Base-by-base conservation (phyloP, 2,329 filamentous ascomycete species). In the Aspergillus phoenicis region DNA sequence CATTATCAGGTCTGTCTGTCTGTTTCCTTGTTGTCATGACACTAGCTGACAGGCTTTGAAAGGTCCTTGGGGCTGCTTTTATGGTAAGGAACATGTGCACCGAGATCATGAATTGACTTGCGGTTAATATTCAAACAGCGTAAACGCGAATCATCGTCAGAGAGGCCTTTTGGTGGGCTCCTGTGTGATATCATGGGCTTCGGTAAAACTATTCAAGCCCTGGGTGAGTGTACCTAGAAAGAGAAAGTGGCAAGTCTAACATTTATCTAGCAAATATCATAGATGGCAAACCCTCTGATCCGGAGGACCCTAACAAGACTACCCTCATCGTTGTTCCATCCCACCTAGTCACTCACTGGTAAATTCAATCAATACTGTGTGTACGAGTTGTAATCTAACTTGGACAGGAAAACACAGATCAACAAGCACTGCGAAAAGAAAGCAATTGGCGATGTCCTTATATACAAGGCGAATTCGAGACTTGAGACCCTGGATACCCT, bases 181-280 rank as follows among this genome's bases (percentile, higher is more conserved):
- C 67, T 78, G 1, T 76, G 74, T 30, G 77, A 80, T 55, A 70
- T 73, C 8, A 79, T 79, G 77, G 77, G 78, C 0, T 73, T 78
- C 28, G 78, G 77, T 1, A 80, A 79, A 61, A 78, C 76, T 0
- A 69, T 77, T 2, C 72, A 75, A 57, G 69, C 72, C 41, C 68
- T 79, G 43, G 70, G 71, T 75, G 67, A 39, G 36, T 57, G 22
- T 7, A 3, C 2, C 15, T 17, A 5, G 10, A 28, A 10, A 28
- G 15, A 8, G 2, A 39, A 51, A 47, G 13, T 15, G 8, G 5
- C 4, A 17, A 36, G 11, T 39, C 52, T 62, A 33, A 61, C 56
- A 30, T 57, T 47, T 15, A 5, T 30, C 15, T 48, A 74, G 75
- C 75, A 15, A 77, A 73, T 24, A 76, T 79, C 10, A 61, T 78